Evolutionary conservation across 164 flowering plant genomes (phyloP).

Genomic region (Cinnamomum chago): DNA sequence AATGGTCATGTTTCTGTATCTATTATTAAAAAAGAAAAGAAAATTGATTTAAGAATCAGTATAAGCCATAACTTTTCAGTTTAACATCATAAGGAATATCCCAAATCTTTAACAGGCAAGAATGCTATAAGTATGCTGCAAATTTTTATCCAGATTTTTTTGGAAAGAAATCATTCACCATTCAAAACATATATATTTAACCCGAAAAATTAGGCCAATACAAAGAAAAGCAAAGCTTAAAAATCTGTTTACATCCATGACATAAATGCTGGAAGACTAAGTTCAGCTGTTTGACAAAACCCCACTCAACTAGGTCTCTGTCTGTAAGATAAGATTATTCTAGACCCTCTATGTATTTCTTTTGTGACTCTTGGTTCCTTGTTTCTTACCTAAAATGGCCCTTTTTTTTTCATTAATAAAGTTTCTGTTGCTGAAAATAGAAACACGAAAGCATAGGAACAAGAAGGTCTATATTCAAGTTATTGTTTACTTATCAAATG

Average conservation of each 20-base stretch:
- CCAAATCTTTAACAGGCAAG: not conserved
- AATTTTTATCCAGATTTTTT: not conserved
- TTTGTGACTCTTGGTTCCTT: too few species aligned
- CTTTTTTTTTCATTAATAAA: too few species aligned
- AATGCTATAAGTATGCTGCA: not conserved
- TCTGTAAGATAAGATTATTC: too few species aligned
- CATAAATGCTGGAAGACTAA: not conserved
- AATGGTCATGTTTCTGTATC: not conserved
- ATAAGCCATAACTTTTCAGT: not conserved
- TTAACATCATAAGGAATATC: not conserved
- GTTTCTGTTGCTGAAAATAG: too few species aligned
- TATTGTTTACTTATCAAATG: too few species aligned
- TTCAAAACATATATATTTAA: too few species aligned
- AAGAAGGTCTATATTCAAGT: too few species aligned
- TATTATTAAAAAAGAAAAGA: not conserved
- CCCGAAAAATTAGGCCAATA: not conserved
- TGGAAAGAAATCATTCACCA: not conserved
- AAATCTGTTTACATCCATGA: not conserved
- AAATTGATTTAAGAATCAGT: not conserved
- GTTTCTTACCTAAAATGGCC: too few species aligned
- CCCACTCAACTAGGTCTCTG: too few species aligned
- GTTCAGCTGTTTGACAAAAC: not conserved
- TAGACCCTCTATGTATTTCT: too few species aligned
- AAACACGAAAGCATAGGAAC: too few species aligned
- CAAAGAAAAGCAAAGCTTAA: not conserved